A percentile compares a stretch with the other conserved stretches of the same genome.
These are phyloP conservation scores for Saccharomycopsis oosterbeekiorum DNA, from an alignment of 805 yeast genomes.

Conservation along the genomic window DNA sequence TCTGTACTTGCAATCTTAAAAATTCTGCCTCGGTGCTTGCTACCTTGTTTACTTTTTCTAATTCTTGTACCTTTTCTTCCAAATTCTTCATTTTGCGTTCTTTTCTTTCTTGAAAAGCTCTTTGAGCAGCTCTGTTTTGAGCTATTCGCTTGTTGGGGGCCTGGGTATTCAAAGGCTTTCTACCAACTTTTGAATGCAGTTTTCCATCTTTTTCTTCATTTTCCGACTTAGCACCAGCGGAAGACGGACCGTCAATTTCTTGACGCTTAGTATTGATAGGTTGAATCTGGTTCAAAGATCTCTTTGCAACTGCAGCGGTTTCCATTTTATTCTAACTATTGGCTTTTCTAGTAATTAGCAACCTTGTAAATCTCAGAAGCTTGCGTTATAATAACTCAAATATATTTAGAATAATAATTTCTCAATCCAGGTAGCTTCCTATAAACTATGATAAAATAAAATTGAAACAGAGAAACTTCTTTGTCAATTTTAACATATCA, in stretches of 20 bases:
- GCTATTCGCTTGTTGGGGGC: conserved; percentile 89
- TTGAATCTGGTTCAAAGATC: conserved; percentile 15
- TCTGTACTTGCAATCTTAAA: conserved; percentile 64
- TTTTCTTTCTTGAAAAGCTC: conserved; percentile 92
- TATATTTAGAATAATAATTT: too few species aligned
- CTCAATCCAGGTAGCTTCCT: too few species aligned
- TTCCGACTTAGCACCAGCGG: too few species aligned
- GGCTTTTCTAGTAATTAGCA: not conserved
- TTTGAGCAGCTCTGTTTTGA: conserved; percentile 96
- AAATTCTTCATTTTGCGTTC: conserved; percentile 79
- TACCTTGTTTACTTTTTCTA: conserved; percentile 64
- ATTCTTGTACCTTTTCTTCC: conserved; percentile 61
- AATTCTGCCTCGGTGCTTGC: conserved; percentile 65
- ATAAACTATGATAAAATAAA: too few species aligned
- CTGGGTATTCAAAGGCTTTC: conserved; percentile 67
- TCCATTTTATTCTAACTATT: not conserved
- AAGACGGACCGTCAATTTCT: conserved; percentile 2
- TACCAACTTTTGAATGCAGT: conserved; percentile 51
- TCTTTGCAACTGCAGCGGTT: conserved; percentile 5
- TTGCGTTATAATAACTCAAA: too few species aligned
- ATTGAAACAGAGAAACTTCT: too few species aligned
- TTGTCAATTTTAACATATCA: too few species aligned
- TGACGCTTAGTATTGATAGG: conserved; percentile 18
- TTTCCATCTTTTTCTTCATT: conserved; percentile 21
- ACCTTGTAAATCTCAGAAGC: too few species aligned